Evolutionary conservation across 257 asterid genomes (phyloP).

Genomic region (Solanum bulbocastanum): DNA sequence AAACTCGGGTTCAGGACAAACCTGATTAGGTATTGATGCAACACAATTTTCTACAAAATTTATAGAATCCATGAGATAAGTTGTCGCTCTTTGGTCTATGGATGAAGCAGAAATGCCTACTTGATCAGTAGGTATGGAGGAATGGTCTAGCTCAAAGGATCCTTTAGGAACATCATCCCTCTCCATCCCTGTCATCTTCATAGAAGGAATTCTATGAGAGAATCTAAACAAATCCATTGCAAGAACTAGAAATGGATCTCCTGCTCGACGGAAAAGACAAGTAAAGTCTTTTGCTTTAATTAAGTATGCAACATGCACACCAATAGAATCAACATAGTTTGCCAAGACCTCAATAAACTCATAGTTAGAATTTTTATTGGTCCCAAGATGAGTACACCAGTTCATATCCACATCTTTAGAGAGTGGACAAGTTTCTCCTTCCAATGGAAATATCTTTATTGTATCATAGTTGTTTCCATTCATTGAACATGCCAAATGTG

Average conservation of each 20-base stretch:
- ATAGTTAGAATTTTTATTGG: conserved; percentile 9
- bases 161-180: conserved; percentile 18
- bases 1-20: too few species aligned
- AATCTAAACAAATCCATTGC: neutral
- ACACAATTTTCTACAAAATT: too few species aligned
- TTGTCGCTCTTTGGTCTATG: neutral
- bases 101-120: neutral
- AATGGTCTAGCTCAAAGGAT: conserved; percentile 50
- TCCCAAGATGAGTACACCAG: conserved; percentile 19
- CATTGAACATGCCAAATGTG: conserved; percentile 28
- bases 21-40: too few species aligned
- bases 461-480: neutral
- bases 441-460: conserved; percentile 31
- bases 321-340: conserved; percentile 14
- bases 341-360: conserved; percentile 43
- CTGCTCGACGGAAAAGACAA: conserved; percentile 21
- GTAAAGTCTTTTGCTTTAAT: conserved; percentile 24
- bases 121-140: conserved; percentile 14
- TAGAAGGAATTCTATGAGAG: neutral
- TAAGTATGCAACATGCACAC: conserved; percentile 28
- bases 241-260: conserved; percentile 6
- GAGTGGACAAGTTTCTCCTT: conserved; percentile 49
- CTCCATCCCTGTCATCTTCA: conserved; percentile 22
- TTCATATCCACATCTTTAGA: conserved; percentile 41
- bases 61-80: too few species aligned